Evolutionary conservation across 2,329 filamentous ascomycete species (phyloP), one percentile per base, ranked within the genome.

Genomic region (Zymoseptoria brevis): DNA sequence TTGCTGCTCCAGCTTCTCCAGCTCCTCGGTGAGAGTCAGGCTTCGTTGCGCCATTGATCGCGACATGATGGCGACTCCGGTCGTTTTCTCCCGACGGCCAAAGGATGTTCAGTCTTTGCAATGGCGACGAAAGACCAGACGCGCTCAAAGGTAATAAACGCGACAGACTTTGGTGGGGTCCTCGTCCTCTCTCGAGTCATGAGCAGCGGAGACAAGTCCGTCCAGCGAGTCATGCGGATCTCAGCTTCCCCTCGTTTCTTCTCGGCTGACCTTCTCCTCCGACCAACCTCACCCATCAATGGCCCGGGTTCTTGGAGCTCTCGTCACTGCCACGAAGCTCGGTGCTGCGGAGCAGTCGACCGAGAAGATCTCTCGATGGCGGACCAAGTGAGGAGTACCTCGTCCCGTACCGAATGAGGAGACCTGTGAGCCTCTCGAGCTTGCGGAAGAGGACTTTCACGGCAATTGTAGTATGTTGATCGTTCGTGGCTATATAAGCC

Each of bases 1-100:
- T 21, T 90, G 95, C 74, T 99, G 94, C 74, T 99, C 94, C 3
- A 99, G 80, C 74, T 88, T 92, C 77, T 99, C 94, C 56, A 99
- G 81, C 80, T 99, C 94, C 73, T 99, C 94, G 0, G 93, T 96
- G 61, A 96, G 80, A 4, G 90, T 90, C 61, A 97, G 78, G 29
- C 80, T 81, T 57, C 83, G 80, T 71, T 79, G 77, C 8, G 79
- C 72, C 16, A 76, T 73, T 2, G 62, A 57, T 26, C 59, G 35
- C 24, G 62, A 63, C 60, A 62, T 64, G 48, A 16, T 16, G 30
- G 51, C 35, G 52, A 45, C 7, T 16, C 35, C 3, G 5, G 13
- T 45, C 2, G 2, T 11, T 7, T 6, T 3, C 9, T n/a, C 16
- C 16, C 35, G 13, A 6, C 35, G 4, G 13, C 35, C 11, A 41